phyloP scores from a whole-genome alignment of 305 asterid species.

The Fraxinus platypoda region DNA sequence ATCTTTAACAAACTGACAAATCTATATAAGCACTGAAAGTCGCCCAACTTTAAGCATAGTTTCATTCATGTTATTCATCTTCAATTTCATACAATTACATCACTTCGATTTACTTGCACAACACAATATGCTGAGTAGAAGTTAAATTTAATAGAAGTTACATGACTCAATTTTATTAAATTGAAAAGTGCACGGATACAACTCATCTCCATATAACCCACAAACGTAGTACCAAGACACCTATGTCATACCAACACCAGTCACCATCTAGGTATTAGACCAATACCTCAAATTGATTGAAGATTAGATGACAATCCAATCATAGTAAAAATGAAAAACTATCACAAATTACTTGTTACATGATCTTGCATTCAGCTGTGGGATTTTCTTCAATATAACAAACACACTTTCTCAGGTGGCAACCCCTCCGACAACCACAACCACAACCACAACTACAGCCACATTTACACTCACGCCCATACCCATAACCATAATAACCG shows the following conservation, averaged over 20 bases:
- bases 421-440: conserved; percentile 20
- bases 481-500: conserved; percentile 29
- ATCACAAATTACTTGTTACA: not conserved
- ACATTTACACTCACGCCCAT: not conserved
- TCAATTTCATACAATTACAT: not conserved
- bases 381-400: not conserved
- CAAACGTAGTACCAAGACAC: not conserved
- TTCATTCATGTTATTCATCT: not conserved
- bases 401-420: conserved; percentile 30
- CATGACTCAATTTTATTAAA: not conserved
- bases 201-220: not conserved
- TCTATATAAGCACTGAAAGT: too few relatives aligned
- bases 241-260: not conserved
- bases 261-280: not conserved
- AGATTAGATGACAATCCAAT: not conserved
- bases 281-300: not conserved
- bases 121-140: too few relatives aligned
- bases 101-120: too few relatives aligned
- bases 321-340: not conserved
- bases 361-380: not conserved
- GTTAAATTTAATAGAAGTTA: too few relatives aligned
- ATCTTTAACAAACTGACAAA: too few relatives aligned
- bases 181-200: too few relatives aligned
- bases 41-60: not conserved
- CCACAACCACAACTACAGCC: not conserved